Conservation (phyloP, 2,329 filamentous ascomycete genomes). For the Pseudogymnoascus sp. region DNA sequence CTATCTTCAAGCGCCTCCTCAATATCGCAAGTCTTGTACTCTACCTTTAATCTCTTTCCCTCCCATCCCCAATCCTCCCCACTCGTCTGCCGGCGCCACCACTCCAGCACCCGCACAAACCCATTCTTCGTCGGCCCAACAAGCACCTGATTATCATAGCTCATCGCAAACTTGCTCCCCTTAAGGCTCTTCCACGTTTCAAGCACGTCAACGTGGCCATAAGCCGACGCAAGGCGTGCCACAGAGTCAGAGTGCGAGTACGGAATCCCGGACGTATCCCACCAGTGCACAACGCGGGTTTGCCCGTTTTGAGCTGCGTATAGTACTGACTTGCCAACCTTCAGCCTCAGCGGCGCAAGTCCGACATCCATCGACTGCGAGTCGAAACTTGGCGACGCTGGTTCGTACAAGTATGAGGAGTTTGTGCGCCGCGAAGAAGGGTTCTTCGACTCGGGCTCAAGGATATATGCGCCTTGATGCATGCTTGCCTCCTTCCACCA, state of each 20-base stretch:
- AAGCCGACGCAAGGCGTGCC: conserved; percentile 74
- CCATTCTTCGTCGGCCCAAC: conserved; percentile 84
- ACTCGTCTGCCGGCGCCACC: conserved; percentile 73
- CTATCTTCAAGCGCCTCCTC: conserved; percentile 91
- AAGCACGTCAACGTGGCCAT: conserved; percentile 77
- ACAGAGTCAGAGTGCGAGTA: conserved; percentile 76
- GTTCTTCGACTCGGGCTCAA: conserved; percentile 32
- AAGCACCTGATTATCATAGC: conserved; percentile 76
- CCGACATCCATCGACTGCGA: conserved; percentile 18
- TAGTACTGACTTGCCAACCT: conserved; percentile 77
- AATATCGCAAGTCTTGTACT: conserved; percentile 93
- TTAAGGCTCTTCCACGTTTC: conserved; percentile 74
- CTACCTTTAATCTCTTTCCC: conserved; percentile 61
- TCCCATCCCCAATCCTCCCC: conserved; percentile 46
- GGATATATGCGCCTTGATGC: conserved; percentile 46
- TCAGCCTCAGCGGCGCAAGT: conserved; percentile 48
- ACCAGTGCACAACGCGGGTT: conserved; percentile 74
- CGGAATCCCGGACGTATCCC: conserved; percentile 74
- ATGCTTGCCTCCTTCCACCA: conserved; percentile 80
- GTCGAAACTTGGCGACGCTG: conserved; percentile 13
- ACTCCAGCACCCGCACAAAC: conserved; percentile 77
- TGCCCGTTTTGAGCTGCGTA: conserved; percentile 79
- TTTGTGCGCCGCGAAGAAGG: conserved; percentile 21
- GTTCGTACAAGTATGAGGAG: conserved; percentile 16
- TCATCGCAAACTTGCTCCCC: conserved; percentile 56